Percentiles rank a stretch among this genome's conserved stretches.
Evolutionary conservation across 345 rosid species (phyloP).

Genomic region (Clausena lansium): DNA sequence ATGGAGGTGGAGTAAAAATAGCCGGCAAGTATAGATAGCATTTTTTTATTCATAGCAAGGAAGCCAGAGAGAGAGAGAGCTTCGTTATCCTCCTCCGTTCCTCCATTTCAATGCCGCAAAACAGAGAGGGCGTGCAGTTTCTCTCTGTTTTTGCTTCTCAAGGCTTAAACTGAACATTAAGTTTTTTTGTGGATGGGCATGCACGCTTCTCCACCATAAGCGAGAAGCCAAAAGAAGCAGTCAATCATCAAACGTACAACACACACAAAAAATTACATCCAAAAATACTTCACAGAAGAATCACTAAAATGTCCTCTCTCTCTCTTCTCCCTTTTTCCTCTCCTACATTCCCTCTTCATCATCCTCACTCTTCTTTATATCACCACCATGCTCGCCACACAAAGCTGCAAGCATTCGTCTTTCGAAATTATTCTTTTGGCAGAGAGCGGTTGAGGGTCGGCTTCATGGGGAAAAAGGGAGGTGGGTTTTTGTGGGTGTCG

Average conservation of each 20-base stretch:
- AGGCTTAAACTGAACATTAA: neutral
- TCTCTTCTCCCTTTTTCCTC: slow-evolving; percentile 36
- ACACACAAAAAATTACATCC: neutral
- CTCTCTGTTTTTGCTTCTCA: neutral
- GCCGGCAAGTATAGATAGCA: too few relatives aligned
- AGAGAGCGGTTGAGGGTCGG: slow-evolving; percentile 18
- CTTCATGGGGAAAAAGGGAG: slow-evolving; percentile 36
- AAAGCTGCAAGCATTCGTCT: slow-evolving; percentile 10
- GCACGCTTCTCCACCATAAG: slow-evolving; percentile 29
- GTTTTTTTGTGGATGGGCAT: slow-evolving; percentile 32
- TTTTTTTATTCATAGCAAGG: too few relatives aligned
- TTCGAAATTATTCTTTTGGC: slow-evolving; percentile 15
- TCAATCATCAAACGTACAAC: neutral
- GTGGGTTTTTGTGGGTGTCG: slow-evolving; percentile 27
- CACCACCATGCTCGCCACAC: slow-evolving; percentile 19
- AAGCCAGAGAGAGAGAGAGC: neutral
- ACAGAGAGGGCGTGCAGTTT: neutral
- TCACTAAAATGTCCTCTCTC: slow-evolving; percentile 34
- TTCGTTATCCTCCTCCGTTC: neutral
- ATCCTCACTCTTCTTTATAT: slow-evolving; percentile 31
- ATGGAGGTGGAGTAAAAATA: too few relatives aligned
- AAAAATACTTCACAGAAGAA: neutral
- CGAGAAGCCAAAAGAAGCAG: neutral
- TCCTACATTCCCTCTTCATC: slow-evolving; percentile 39
- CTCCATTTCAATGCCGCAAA: neutral